Conservation (phyloP, 1,284 basidiomycete genomes). For the Chiua sp. region DNA sequence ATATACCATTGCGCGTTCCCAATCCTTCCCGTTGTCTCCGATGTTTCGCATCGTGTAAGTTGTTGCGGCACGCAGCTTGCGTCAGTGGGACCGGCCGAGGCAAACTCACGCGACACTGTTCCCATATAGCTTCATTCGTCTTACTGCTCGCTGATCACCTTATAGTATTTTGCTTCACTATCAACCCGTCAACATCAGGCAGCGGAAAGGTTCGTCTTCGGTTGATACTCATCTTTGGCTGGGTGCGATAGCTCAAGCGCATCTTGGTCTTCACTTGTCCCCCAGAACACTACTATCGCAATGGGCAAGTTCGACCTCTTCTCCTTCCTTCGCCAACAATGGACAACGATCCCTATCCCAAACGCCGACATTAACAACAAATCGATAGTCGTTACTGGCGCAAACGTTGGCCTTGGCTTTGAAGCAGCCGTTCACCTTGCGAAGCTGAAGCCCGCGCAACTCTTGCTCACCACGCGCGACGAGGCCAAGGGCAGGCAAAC, state of each 20-base stretch:
- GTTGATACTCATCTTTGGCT: not conserved
- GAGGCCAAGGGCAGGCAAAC: slow-evolving; percentile 28
- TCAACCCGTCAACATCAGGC: too few species aligned
- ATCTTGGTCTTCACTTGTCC: not conserved
- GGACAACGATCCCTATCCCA: slow-evolving; percentile 26
- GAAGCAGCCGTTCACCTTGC: slow-evolving; percentile 38
- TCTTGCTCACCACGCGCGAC: slow-evolving; percentile 37
- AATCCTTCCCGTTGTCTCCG: not conserved
- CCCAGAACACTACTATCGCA: not conserved
- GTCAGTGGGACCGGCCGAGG: not conserved
- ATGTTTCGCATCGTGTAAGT: not conserved
- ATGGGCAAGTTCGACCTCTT: slow-evolving; percentile 28
- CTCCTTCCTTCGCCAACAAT: slow-evolving; percentile 30
- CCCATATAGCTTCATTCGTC: too few species aligned
- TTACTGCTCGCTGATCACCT: too few species aligned
- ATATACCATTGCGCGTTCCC: not conserved
- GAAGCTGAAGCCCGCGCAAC: slow-evolving; percentile 29
- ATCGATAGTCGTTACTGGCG: slow-evolving; percentile 36
- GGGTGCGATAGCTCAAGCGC: too few species aligned
- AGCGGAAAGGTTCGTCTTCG: not conserved
- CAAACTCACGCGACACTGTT: too few species aligned
- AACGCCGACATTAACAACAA: slow-evolving; percentile 34
- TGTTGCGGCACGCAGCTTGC: not conserved
- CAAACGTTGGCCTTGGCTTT: slow-evolving; percentile 41
- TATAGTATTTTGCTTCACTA: too few species aligned